Percentiles rank a stretch among this genome's conserved stretches.
These are phyloP conservation scores for Termitomyces sp. DNA, from an alignment of 768 basidiomycete genomes.

Conservation along the genomic window DNA sequence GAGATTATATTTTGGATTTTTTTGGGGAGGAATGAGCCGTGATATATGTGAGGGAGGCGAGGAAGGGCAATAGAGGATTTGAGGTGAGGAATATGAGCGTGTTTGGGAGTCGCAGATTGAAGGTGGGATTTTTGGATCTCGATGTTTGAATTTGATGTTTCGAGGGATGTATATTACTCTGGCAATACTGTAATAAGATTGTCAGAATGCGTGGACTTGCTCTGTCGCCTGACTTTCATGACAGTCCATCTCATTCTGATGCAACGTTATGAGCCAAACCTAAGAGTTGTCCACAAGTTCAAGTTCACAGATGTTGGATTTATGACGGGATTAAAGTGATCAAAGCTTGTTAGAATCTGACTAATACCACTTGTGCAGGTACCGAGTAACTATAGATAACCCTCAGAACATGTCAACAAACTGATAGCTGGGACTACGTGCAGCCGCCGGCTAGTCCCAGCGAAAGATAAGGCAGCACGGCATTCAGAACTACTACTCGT, in stretches of 20 bases:
- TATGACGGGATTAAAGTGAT: slow-evolving; percentile 78
- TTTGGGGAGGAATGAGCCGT: slow-evolving; percentile 69
- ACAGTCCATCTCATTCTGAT: slow-evolving; percentile 4
- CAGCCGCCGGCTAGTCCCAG: too few relatives aligned
- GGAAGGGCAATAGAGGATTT: slow-evolving; percentile 42
- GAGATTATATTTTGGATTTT: slow-evolving; percentile 78
- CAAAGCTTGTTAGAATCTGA: slow-evolving; percentile 4
- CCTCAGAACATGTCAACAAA: too few relatives aligned
- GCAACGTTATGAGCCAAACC: slow-evolving; percentile 22
- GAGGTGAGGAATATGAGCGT: slow-evolving; percentile 85
- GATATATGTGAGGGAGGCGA: slow-evolving; percentile 41
- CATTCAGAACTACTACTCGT: too few relatives aligned
- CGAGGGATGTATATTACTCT: neutral
- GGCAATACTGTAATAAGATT: too few relatives aligned
- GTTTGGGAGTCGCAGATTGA: slow-evolving; percentile 48
- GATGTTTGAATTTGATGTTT: neutral
- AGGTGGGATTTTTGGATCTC: slow-evolving; percentile 39
- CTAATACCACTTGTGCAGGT: too few relatives aligned
- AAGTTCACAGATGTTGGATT: slow-evolving; percentile 85
- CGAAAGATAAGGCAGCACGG: too few relatives aligned
- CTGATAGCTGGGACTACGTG: too few relatives aligned
- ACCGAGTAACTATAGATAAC: too few relatives aligned
- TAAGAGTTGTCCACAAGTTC: slow-evolving; percentile 50
- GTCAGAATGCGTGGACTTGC: neutral
- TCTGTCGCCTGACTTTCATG: neutral